Conservation (phyloP, 192 early-diverging fungal species). For the Coemansia furcata region DNA sequence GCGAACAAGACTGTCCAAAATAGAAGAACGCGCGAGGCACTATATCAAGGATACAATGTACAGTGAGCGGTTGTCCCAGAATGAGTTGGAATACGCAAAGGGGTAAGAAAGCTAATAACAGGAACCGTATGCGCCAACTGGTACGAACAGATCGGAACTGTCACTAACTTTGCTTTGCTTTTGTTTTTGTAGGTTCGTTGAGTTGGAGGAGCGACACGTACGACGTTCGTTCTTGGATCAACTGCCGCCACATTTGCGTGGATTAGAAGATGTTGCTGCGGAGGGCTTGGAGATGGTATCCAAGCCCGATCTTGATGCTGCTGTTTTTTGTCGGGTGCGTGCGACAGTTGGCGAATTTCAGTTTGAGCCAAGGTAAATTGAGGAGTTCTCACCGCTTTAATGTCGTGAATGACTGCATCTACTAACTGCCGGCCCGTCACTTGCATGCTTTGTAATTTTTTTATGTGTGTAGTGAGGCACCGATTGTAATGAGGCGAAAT, state of each 20-base stretch:
- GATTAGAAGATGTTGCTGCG: constrained; percentile 26
- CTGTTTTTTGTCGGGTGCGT: constrained; percentile 49
- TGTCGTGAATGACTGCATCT: background rate
- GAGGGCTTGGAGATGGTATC: constrained; percentile 44
- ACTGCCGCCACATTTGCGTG: constrained; percentile 42
- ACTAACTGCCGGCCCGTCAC: background rate
- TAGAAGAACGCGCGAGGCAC: constrained; percentile 28
- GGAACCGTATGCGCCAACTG: background rate
- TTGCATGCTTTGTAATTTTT: background rate
- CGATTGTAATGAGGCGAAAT: constrained; percentile 47
- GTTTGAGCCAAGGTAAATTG: constrained; percentile 41
- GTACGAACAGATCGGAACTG: background rate
- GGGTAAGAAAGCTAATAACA: constrained; percentile 9
- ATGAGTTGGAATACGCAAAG: constrained; percentile 47
- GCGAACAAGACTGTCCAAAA: constrained; percentile 34
- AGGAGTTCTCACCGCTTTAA: background rate
- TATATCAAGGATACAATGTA: constrained; percentile 24
- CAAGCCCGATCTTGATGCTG: constrained; percentile 39
- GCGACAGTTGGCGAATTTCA: constrained; percentile 47
- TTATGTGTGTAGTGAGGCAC: constrained; percentile 38
- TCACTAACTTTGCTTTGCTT: background rate
- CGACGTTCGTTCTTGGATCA: constrained; percentile 49
- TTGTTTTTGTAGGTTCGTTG: constrained; percentile 26
- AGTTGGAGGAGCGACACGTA: constrained; percentile 31
- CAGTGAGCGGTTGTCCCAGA: constrained; percentile 32